Conservation (phyloP, 176 grass and related monocot genomes). For the Bothriochloa decipiens region DNA sequence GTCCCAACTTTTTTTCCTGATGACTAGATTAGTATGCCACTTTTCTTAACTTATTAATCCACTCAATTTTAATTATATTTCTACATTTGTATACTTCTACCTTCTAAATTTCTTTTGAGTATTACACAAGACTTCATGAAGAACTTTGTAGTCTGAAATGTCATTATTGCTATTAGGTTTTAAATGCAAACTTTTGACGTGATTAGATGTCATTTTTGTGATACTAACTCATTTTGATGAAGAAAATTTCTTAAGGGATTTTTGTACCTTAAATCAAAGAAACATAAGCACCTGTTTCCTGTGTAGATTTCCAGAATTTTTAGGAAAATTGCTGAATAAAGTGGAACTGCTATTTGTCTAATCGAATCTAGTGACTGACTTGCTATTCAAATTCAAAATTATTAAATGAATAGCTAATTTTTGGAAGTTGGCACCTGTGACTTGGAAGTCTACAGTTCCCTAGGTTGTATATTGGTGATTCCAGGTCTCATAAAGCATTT, state of each 20-base stretch:
- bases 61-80: conserved; percentile 2
- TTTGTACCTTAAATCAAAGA: background rate
- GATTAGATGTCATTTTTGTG: background rate
- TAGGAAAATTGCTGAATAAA: background rate
- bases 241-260: background rate
- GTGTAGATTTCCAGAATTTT: background rate
- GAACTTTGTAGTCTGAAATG: background rate
- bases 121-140: conserved; percentile 12
- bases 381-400: background rate
- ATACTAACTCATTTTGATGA: conserved; percentile 23
- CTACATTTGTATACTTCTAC: conserved; percentile 7
- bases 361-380: background rate
- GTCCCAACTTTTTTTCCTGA: conserved; percentile 33
- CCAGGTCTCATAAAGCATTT: conserved; percentile 17
- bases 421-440: background rate
- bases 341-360: background rate
- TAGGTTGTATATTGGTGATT: conserved; percentile 27
- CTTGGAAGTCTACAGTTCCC: conserved; percentile 33
- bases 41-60: conserved; percentile 26
- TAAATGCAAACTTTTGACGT: background rate
- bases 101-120: conserved; percentile 9
- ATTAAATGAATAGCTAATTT: background rate
- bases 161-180: background rate
- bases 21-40: conserved; percentile 17
- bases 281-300: conserved; percentile 4